These are phyloP conservation scores for Calonectria henricotiae DNA, from an alignment of 2,329 filamentous ascomycete genomes.

Conservation along the genomic window DNA sequence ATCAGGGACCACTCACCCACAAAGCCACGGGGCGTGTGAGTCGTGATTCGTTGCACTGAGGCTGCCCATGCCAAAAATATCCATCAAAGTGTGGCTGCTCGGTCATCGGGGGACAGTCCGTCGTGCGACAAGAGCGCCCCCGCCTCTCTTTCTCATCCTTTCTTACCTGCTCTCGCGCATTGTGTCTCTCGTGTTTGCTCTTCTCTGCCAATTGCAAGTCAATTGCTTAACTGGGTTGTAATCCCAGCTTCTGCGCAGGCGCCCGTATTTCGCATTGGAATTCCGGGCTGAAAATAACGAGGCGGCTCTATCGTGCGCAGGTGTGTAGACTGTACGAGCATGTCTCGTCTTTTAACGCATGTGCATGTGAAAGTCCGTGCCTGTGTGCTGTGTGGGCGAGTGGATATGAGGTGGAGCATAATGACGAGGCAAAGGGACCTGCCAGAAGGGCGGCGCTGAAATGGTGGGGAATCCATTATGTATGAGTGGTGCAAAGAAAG, in stretches of 20 bases:
- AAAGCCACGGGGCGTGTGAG: constrained; percentile 31
- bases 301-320: background rate
- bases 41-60: constrained; percentile 35
- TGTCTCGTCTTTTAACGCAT: constrained; percentile 11
- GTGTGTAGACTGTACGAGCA: background rate
- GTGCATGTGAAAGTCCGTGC: constrained; percentile 37
- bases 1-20: constrained; percentile 34
- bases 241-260: background rate
- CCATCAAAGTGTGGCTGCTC: constrained; percentile 43
- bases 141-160: constrained; percentile 27
- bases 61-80: constrained; percentile 51
- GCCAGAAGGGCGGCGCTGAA: constrained; percentile 17
- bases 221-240: constrained; percentile 12
- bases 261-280: constrained; percentile 1
- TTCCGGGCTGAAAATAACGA: background rate
- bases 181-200: constrained; percentile 23
- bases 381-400: constrained; percentile 29
- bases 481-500: constrained; percentile 20
- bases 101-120: constrained; percentile 39
- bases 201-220: constrained; percentile 31
- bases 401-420: constrained; percentile 33
- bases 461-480: constrained; percentile 33
- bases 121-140: constrained; percentile 37
- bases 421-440: constrained; percentile 36
- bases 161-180: constrained; percentile 15